Evolutionary conservation across 371 early-diverging fungal genomes (phyloP), one percentile per base, ranked within the genome.

Genomic region (Vittaforma corneae): DNA sequence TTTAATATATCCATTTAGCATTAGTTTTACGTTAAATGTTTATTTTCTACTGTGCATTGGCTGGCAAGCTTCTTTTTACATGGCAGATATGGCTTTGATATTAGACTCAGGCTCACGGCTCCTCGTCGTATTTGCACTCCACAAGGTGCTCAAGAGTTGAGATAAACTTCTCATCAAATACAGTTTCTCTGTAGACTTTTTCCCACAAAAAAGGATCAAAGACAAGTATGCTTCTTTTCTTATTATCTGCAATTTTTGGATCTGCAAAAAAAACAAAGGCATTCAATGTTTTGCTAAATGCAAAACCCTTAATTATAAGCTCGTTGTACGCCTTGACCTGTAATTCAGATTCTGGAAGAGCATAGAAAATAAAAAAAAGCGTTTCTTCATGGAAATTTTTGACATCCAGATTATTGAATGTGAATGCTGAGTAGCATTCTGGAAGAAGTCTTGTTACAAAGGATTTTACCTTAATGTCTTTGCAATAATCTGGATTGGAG

Each of bases 241-340:
- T 55, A 56, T 70, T 63, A 58, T 75, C 75, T n/a, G 55, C 68
- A 16, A 42, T 35, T 28, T 26, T 33, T 16, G 22, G 2, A n/a
- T 51, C 52, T n/a, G 29, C 33, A 28, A 54, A 44, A 32, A 62
- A 34, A 2, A 75, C 56, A 62, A 75, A 75, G 14, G 30, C 22
- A 29, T 67, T 62, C 30, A 55, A 63, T 89, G 62, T 83, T 76
- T 86, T 88, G 81, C 89, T 90, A 79, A 84, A 93, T 60, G 88
- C 80, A 90, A 90, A 93, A 70, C 85, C 83, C 59, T 89, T 85
- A 71, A 82, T 82, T 70, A 86, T 83, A 68, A 93, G 82, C 79
- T 90, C 89, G 55, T 87, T 85, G 26, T 91, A 91, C n/a, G 90
- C 90, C 26, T 85, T 84, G 65, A 89, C 87, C 81, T 91, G 91